Evolutionary conservation across 1,284 basidiomycete genomes (phyloP).

Genomic region (Malassezia japonica): DNA sequence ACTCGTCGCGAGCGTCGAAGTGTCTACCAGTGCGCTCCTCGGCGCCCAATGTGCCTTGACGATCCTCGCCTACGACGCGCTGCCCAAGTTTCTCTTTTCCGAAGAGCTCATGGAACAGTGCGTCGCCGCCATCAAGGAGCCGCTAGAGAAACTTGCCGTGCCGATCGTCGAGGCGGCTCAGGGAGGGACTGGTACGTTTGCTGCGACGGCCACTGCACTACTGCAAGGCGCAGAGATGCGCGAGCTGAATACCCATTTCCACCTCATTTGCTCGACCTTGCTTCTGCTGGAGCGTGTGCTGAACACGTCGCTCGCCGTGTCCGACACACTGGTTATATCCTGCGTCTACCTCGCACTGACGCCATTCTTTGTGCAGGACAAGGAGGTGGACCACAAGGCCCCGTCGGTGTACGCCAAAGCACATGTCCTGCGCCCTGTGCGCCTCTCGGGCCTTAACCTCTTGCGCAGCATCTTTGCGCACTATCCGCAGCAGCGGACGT

Average conservation of each 20-base stretch:
- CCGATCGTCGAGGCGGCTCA: conserved; percentile 68
- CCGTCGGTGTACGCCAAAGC: not conserved
- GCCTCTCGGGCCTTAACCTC: conserved; percentile 69
- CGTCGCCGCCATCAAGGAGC: conserved; percentile 65
- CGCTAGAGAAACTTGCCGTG: conserved; percentile 68
- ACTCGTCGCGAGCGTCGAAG: not conserved
- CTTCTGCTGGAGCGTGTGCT: conserved; percentile 49
- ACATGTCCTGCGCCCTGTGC: conserved; percentile 51
- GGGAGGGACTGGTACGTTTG: not conserved
- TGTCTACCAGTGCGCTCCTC: conserved; percentile 51
- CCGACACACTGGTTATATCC: conserved; percentile 59
- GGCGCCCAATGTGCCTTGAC: conserved; percentile 73
- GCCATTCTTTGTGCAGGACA: conserved; percentile 69
- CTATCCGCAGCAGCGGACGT: conserved; percentile 75
- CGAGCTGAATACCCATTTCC: conserved; percentile 22
- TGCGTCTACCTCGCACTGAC: conserved; percentile 82
- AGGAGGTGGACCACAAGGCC: conserved; percentile 51
- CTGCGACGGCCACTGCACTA: not conserved
- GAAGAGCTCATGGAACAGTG: conserved; percentile 79
- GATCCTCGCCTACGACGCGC: conserved; percentile 63
- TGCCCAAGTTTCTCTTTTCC: conserved; percentile 69
- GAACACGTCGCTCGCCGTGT: conserved; percentile 50
- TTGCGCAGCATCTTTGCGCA: conserved; percentile 75
- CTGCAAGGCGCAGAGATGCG: not conserved
- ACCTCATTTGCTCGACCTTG: conserved; percentile 32